Evolutionary conservation across 768 basidiomycete species (phyloP).

Genomic region (Psilocybe cubensis): DNA sequence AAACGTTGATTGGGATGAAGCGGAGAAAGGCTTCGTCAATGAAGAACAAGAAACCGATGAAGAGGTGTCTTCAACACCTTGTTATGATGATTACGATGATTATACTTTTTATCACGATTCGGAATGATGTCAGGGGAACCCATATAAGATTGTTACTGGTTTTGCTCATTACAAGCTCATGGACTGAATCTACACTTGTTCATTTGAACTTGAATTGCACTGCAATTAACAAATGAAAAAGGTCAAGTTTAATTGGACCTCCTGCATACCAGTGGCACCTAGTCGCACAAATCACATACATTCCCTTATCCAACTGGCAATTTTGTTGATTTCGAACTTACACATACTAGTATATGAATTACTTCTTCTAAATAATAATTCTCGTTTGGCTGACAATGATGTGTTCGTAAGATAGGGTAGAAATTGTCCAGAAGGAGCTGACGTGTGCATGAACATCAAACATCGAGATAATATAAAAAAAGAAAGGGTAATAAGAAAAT

Average conservation of each 20-base stretch:
- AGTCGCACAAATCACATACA: too few species aligned
- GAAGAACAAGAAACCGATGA: conserved; percentile 20
- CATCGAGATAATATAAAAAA: neutral
- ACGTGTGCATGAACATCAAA: neutral
- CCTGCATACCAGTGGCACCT: too few species aligned
- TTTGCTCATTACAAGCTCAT: too few species aligned
- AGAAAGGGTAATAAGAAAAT: neutral
- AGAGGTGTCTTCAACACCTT: too few species aligned
- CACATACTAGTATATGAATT: conserved; percentile 12
- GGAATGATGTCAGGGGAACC: too few species aligned
- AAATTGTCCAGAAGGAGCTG: neutral
- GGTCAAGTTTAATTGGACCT: too few species aligned
- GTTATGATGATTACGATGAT: too few species aligned
- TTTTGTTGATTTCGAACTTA: conserved; percentile 8
- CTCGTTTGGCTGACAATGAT: conserved; percentile 6
- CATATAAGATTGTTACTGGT: too few species aligned
- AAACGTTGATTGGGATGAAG: conserved; percentile 38
- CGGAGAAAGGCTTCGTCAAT: conserved; percentile 25
- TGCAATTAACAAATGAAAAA: too few species aligned
- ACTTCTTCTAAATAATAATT: conserved; percentile 12
- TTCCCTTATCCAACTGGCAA: neutral
- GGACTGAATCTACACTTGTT: too few species aligned
- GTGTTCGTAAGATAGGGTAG: conserved; percentile 6
- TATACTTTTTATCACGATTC: too few species aligned
- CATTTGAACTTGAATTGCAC: too few species aligned